Conservation (phyloP, 768 basidiomycete genomes). For the Naematelia encephala region DNA sequence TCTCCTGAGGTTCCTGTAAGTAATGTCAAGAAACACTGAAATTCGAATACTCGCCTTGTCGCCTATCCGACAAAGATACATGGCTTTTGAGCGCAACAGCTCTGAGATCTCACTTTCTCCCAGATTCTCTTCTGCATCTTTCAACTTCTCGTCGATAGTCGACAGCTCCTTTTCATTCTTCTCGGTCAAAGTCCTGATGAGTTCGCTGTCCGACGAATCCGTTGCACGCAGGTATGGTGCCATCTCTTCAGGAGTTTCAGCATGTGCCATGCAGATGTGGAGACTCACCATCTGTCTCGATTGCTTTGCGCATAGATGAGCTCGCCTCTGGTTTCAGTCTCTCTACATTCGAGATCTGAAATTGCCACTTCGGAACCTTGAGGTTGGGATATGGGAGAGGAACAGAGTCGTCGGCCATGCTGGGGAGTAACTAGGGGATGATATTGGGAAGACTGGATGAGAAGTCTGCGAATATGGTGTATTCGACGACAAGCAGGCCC, state of each 20-base stretch:
- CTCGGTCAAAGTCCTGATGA: conserved; percentile 63
- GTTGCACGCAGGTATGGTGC: conserved; percentile 61
- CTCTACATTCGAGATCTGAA: conserved; percentile 64
- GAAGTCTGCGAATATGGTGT: no score
- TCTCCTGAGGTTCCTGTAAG: no score
- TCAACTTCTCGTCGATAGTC: conserved; percentile 70
- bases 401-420: conserved; percentile 74
- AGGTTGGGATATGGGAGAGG: conserved; percentile 86
- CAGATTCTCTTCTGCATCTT: conserved; percentile 82
- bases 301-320: conserved; percentile 64
- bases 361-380: conserved; percentile 71
- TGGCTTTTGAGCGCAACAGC: conserved; percentile 75
- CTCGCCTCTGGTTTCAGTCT: conserved; percentile 68
- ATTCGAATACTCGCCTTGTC: conserved; percentile 62
- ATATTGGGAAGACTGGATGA: no score
- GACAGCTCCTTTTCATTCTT: conserved; percentile 70
- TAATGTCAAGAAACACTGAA: neutral
- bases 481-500: no score
- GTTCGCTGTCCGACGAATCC: conserved; percentile 55
- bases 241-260: conserved; percentile 63
- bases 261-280: conserved; percentile 3
- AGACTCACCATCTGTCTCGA: conserved; percentile 72
- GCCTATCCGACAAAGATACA: conserved; percentile 81
- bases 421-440: no score
- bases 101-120: conserved; percentile 93